Conservation (phyloP, 2,329 filamentous ascomycete genomes). For the Purpureocillium takamizusanense region DNA sequence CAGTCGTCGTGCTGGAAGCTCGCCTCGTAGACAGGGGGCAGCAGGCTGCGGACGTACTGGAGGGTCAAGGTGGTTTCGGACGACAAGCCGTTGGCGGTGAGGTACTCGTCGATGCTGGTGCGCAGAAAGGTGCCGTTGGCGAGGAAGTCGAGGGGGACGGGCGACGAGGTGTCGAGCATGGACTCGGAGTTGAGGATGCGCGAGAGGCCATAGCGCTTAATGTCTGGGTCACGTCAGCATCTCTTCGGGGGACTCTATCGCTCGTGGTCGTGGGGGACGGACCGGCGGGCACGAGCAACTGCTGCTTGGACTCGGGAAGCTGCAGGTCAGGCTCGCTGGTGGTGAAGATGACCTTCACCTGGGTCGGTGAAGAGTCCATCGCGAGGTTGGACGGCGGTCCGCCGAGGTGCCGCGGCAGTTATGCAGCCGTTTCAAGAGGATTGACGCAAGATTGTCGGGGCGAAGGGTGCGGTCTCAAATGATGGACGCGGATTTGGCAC, state of each 20-base stretch:
- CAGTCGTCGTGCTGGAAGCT: slow-evolving; percentile 97
- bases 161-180: slow-evolving; percentile 55
- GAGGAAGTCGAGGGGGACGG: slow-evolving; percentile 86
- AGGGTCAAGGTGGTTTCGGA: slow-evolving; percentile 79
- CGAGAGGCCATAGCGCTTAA: slow-evolving; percentile 62
- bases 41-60: slow-evolving; percentile 86
- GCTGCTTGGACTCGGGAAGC: slow-evolving; percentile 51
- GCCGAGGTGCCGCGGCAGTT: no score
- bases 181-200: slow-evolving; percentile 63
- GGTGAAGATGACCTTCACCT: slow-evolving; percentile 60
- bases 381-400: background rate
- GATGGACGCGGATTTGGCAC: no score
- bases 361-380: slow-evolving; percentile 34
- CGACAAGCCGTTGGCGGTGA: slow-evolving; percentile 77
- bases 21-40: slow-evolving; percentile 81
- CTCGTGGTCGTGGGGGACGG: slow-evolving; percentile 6
- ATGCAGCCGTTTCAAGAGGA: no score
- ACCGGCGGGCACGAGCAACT: slow-evolving; percentile 55
- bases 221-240: slow-evolving; percentile 32
- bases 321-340: slow-evolving; percentile 54
- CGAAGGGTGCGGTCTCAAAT: no score
- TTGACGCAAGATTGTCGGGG: no score
- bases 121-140: slow-evolving; percentile 89
- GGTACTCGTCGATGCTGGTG: slow-evolving; percentile 83
- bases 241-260: no score